Conservation (phyloP, 768 basidiomycete species). For the Kwoniella heveanensis region DNA sequence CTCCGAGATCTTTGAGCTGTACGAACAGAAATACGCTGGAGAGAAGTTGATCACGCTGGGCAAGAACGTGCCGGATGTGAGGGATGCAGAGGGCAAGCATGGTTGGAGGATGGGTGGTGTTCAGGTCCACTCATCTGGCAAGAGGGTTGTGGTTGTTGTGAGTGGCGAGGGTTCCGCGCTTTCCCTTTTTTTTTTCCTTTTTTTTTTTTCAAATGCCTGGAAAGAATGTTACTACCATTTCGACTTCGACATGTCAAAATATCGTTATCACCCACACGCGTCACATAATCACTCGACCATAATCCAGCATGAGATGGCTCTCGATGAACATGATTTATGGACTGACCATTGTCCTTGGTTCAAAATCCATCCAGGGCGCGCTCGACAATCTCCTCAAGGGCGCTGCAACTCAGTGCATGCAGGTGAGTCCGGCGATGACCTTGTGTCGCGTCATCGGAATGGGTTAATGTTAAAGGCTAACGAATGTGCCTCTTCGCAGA, state of each 20-base stretch:
- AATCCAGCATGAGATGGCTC: no score
- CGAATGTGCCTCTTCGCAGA: slow-evolving; percentile 63
- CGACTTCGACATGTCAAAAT: no score
- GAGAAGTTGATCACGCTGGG: slow-evolving; percentile 74
- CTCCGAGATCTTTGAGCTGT: slow-evolving; percentile 70
- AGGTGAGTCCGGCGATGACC: slow-evolving; percentile 64
- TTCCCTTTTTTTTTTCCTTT: no score
- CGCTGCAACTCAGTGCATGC: slow-evolving; percentile 97
- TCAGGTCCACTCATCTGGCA: slow-evolving; percentile 85
- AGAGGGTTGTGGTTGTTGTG: slow-evolving; percentile 91
- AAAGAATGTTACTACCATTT: no score
- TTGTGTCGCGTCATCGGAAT: no score
- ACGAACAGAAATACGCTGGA: slow-evolving; percentile 71
- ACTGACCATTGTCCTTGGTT: no score
- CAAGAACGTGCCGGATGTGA: slow-evolving; percentile 71
- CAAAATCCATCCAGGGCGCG: slow-evolving; percentile 78
- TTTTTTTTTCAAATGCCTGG: no score
- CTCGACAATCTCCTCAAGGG: slow-evolving; percentile 97
- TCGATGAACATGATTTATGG: no score
- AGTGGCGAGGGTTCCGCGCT: no score
- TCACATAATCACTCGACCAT: no score
- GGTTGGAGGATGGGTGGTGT: slow-evolving; percentile 90
- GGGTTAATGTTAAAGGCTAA: no score
- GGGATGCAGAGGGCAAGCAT: slow-evolving; percentile 77
- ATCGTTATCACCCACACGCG: no score